Evolutionary conservation across 495 filamentous ascomycete genomes (phyloP).

Genomic region (Tuber calosporum): DNA sequence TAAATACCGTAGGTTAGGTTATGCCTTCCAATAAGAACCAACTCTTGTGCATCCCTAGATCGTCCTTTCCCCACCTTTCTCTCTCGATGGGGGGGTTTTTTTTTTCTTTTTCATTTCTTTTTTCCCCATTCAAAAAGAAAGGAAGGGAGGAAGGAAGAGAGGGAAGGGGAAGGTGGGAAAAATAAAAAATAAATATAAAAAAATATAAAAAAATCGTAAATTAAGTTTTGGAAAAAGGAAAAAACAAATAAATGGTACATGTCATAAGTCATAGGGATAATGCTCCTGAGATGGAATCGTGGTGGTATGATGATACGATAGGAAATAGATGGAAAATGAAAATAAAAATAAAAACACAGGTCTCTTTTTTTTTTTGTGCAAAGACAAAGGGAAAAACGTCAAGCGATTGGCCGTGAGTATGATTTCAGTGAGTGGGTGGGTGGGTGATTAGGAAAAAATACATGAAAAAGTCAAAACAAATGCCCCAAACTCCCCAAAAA

Average conservation of each 20-base stretch:
- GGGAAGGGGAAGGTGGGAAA: not conserved
- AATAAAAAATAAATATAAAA: not conserved
- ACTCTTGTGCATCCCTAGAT: not conserved
- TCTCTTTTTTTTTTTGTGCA: not conserved
- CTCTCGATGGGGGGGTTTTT: not conserved
- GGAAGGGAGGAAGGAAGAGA: not conserved
- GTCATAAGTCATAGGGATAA: not conserved
- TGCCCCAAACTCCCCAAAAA: slow-evolving; percentile 21
- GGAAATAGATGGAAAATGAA: not conserved
- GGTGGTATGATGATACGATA: not conserved
- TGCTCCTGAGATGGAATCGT: not conserved
- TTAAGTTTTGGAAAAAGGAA: not conserved
- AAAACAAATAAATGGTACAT: not conserved
- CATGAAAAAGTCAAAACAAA: slow-evolving; percentile 4
- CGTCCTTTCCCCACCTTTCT: not conserved
- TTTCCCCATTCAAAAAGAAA: not conserved
- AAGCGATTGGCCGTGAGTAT: not conserved
- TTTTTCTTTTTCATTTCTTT: not conserved
- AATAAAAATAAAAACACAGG: not conserved
- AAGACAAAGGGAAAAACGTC: not conserved
- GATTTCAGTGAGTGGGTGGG: not conserved
- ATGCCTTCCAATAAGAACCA: slow-evolving; percentile 3
- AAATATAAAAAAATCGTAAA: not conserved
- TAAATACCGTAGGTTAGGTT: not conserved
- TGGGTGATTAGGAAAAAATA: not conserved